Percentiles rank a stretch among this genome's conserved stretches.
Conservation (phyloP, 106 monocot species). For the Triglochin maritima region DNA sequence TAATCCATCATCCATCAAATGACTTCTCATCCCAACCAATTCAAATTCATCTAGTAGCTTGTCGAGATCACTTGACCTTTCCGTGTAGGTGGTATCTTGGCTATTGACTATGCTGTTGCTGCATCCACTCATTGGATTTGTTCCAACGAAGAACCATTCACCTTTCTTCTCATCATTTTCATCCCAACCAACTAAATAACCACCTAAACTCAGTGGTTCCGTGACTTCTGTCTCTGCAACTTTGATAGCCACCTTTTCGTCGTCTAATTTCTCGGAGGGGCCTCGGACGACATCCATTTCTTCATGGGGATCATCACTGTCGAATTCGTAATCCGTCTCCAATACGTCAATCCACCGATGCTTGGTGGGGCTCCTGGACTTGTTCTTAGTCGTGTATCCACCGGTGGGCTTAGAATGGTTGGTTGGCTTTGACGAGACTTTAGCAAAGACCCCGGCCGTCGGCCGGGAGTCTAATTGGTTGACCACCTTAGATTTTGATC, state of each 20-base stretch:
- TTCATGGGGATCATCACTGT: background rate
- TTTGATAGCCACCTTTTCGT: background rate
- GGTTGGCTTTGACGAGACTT: slow-evolving; percentile 26
- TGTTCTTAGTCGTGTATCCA: slow-evolving; percentile 28
- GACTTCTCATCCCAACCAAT: too few species aligned
- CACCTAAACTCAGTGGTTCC: too few species aligned
- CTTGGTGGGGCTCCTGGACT: slow-evolving; percentile 21
- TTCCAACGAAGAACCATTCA: too few species aligned
- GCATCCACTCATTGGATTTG: too few species aligned
- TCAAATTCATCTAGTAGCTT: too few species aligned
- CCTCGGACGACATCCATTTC: background rate
- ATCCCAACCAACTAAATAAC: too few species aligned
- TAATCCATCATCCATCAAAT: background rate
- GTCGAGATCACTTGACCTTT: too few species aligned
- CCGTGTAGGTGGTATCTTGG: too few species aligned
- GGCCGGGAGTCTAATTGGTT: slow-evolving; percentile 9
- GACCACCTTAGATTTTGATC: slow-evolving; percentile 1
- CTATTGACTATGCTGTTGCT: too few species aligned
- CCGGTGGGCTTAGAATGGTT: slow-evolving; percentile 57
- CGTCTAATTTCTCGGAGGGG: background rate
- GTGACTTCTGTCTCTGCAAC: background rate
- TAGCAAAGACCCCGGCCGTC: slow-evolving; percentile 7
- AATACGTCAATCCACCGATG: background rate
- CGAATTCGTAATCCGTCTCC: background rate
- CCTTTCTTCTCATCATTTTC: too few species aligned